These are phyloP conservation scores for Salvia splendens DNA, from an alignment of 257 asterid genomes.

Conservation along the genomic window DNA sequence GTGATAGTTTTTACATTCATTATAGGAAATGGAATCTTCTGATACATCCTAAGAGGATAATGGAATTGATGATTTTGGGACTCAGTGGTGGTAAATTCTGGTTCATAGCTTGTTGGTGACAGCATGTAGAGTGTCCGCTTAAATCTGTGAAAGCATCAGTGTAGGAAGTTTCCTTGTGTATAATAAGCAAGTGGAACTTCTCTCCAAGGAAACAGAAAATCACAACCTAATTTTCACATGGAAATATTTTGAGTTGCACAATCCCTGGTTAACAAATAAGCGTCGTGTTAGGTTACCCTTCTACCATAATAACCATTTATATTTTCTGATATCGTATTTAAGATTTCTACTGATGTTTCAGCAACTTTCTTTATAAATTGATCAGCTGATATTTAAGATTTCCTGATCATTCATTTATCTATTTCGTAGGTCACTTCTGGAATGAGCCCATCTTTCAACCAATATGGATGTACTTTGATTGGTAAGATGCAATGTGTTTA, in stretches of 20 bases:
- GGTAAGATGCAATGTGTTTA: conserved; percentile 43
- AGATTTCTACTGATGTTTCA: not conserved
- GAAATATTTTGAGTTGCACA: not conserved
- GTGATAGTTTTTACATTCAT: too few relatives aligned
- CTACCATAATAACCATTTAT: not conserved
- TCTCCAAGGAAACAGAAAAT: conserved; percentile 18
- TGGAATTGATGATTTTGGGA: too few relatives aligned
- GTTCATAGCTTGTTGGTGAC: too few relatives aligned
- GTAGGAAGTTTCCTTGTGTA: not conserved
- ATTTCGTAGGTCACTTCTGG: conserved; percentile 79
- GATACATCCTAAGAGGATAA: too few relatives aligned
- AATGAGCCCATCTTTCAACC: conserved; percentile 87
- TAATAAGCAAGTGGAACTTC: not conserved
- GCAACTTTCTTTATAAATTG: not conserved
- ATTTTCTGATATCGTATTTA: not conserved
- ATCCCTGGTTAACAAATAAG: conserved; percentile 1
- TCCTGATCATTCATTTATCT: conserved; percentile 12
- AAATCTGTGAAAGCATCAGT: not conserved
- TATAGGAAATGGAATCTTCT: too few relatives aligned
- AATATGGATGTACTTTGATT: conserved; percentile 72
- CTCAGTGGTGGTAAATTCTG: too few relatives aligned
- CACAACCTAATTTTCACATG: not conserved
- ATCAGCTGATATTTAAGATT: too few relatives aligned
- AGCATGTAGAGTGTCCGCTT: not conserved
- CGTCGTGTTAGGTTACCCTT: conserved; percentile 8